Evolutionary conservation across 1,284 basidiomycete genomes (phyloP), one percentile per base, ranked within the genome.

Genomic region (Trametes pubescens): DNA sequence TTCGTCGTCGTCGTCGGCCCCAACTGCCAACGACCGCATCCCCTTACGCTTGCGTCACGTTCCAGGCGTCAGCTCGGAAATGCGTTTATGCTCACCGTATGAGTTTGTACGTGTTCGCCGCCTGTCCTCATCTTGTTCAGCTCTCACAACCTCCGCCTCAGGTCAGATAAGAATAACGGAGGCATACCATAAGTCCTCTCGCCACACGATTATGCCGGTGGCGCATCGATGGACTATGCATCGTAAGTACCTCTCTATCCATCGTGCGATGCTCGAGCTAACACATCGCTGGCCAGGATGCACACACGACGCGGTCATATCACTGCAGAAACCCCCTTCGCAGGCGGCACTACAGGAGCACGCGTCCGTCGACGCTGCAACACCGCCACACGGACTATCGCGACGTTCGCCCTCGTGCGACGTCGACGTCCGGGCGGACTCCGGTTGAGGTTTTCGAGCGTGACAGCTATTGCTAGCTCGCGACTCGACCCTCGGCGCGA

Each of bases 401-500:
- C 51, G n/a, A 21, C 34, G n/a, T 13, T n/a, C 16, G n/a, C 34
- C 34, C 8, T 3, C n/a, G 51, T 4, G 47, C 44, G 21, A 14
- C 44, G 29, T 32, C 21, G 47, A 43, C 58, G 37, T 43, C 51
- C 40, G 32, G 40, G 32, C 16, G 18, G 40, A 9, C 18, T 37
- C 58, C n/a, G 51, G n/a, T 22, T n/a, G 21, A 51, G 58, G 58
- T 46, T 44, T 2, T 37, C 40, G 26, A 53, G 43, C 14, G 29
- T 40, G 34, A 32, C 51, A 47, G 49, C 26, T 14, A 5, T 5
- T 24, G 4, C 10, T n/a, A 21, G 10, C 22, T 8, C 44, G 44
- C 44, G 16, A 24, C 24, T 24, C 22, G 21, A n/a, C 58, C 58
- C 58, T 47, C n/a, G 58, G 58, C 34, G 58, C 58, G 51, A 43